Base-by-base conservation (phyloP, 2,329 filamentous ascomycete genomes). In the Teratosphaeria zuluensis region DNA sequence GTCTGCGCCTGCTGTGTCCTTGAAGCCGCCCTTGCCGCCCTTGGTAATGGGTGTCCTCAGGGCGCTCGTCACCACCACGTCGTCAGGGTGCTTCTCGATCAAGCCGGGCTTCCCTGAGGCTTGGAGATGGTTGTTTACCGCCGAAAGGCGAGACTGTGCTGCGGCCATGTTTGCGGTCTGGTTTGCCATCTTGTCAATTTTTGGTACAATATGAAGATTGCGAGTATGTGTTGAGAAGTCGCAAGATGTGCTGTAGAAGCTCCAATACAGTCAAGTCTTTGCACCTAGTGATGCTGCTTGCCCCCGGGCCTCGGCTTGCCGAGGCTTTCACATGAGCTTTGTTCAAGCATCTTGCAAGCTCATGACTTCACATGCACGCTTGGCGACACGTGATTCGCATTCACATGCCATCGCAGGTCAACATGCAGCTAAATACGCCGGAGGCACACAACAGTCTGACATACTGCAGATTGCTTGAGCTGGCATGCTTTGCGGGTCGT, bases 11-110 rank as follows among this genome's bases (percentile, higher is more conserved):
- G 84, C 81, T 8, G 94, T 97, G 77, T 97, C 94, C 80, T 97
- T 97, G 82, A 99, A 94, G 55, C 85, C 88, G 66, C 94, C 94
- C 77, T 91, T 92, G 69, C 92, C 91, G 66, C 91, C 92, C 76
- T 90, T 95, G 65, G 91, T 96, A 75, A 97, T 86, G 69, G 94
- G 84, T 16, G 90, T 95, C 69, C 94, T 90, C 70, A 96, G 89
- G 66, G 89, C 90, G 66, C 89, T 90, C 62, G 94, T 97, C 63
- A 99, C 85, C 69, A 99, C 94, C 65, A 97, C 84, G 71, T 86
- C 84, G 73, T 85, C 81, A 54, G 82, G 78, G 63, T 80, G 77
- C 72, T 85, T 81, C 68, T 76, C 72, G 52, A 81, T 70, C 52
- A 82, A 69, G 6, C 72, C 69, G 61, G 74, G 68, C 63, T 68